These are phyloP conservation scores for Debaryomyces tyrocola DNA, from an alignment of 805 yeast genomes.

Conservation along the genomic window DNA sequence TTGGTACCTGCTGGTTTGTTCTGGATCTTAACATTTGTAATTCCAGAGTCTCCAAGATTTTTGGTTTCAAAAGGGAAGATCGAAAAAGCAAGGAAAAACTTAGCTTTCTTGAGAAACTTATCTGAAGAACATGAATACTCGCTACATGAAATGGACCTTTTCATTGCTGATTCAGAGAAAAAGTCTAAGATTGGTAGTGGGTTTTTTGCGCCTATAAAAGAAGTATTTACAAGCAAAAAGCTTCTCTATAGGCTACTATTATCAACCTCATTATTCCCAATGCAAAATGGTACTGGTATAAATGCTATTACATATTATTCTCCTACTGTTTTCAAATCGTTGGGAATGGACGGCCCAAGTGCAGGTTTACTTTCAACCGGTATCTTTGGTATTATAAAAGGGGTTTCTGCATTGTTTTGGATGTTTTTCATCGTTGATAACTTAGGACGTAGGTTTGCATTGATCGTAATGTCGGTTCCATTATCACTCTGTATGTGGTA, in stretches of 20 bases:
- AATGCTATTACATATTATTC: slow-evolving; percentile 54
- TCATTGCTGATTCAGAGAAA: slow-evolving; percentile 10
- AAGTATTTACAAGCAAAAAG: slow-evolving; percentile 24
- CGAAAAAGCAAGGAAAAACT: slow-evolving; percentile 22
- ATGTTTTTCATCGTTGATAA: slow-evolving; percentile 46
- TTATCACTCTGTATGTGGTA: slow-evolving; percentile 49
- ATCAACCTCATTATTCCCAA: slow-evolving; percentile 37
- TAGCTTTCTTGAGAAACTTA: slow-evolving; percentile 28
- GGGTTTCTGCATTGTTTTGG: slow-evolving; percentile 44
- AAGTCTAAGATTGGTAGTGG: slow-evolving; percentile 35
- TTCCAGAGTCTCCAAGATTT: slow-evolving; percentile 50
- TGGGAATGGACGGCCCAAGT: slow-evolving; percentile 48
- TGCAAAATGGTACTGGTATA: slow-evolving; percentile 50
- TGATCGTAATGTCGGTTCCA: slow-evolving; percentile 35
- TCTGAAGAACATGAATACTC: slow-evolving; percentile 40
- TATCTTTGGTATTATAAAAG: slow-evolving; percentile 51
- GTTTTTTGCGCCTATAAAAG: slow-evolving; percentile 39
- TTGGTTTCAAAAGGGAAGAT: slow-evolving; percentile 34
- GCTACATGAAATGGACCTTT: slow-evolving; percentile 34
- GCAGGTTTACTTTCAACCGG: slow-evolving; percentile 54
- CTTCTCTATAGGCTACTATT: slow-evolving; percentile 36
- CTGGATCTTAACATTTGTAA: slow-evolving; percentile 35
- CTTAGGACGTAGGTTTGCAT: slow-evolving; percentile 45
- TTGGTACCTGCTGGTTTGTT: slow-evolving; percentile 44
- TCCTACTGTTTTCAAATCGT: slow-evolving; percentile 48